phyloP scores from a whole-genome alignment of 345 rosid species.

The Brassica napus region Da-Ae NC_063446.1:37687001-37687500 shows the following conservation, averaged over 20 bases:
- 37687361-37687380: background rate
- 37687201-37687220: conserved; percentile 67
- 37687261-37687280: conserved; percentile 87
- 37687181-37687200: conserved; percentile 72
- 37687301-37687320: conserved; percentile 49
- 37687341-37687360: background rate
- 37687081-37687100: conserved; percentile 81
- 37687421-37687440: conserved; percentile 81
- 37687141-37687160: conserved; percentile 85
- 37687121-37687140: conserved; percentile 61
- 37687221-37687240: conserved; percentile 57
- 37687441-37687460: conserved; percentile 74
- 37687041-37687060: conserved; percentile 65
- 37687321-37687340: background rate
- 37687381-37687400: conserved; percentile 9
- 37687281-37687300: conserved; percentile 71
- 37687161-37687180: conserved; percentile 84
- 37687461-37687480: conserved; percentile 57
- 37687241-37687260: conserved; percentile 71
- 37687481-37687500: conserved; percentile 82
- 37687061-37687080: conserved; percentile 83
- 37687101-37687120: conserved; percentile 76
- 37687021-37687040: conserved; percentile 56
- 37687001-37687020: background rate
- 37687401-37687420: conserved; percentile 46